Conservation (phyloP, 2,329 filamentous ascomycete genomes). For the Penicillium sumatraense region DNA sequence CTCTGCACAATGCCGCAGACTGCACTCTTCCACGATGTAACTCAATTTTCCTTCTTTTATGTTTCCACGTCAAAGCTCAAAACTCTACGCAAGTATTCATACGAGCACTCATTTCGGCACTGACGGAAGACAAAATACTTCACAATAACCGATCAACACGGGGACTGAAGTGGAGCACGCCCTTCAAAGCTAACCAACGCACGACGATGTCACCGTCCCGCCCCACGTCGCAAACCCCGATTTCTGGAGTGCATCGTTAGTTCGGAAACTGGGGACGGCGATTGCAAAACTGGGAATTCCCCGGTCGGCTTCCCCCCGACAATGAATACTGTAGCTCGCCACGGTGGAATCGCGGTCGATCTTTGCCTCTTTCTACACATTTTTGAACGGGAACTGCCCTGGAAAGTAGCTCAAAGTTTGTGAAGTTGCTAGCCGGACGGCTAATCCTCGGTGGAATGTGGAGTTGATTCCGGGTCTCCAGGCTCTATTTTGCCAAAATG, state of each 20-base stretch:
- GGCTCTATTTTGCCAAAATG: background rate
- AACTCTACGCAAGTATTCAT: background rate
- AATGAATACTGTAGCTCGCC: background rate
- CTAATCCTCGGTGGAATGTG: slow-evolving; percentile 1
- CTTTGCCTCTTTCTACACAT: background rate
- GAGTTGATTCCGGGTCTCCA: background rate
- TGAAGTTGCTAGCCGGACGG: background rate
- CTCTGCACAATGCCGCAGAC: background rate
- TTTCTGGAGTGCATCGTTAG: slow-evolving; percentile 1
- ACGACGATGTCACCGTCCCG: background rate
- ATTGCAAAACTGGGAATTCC: background rate
- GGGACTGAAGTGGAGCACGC: background rate
- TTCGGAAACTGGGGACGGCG: background rate
- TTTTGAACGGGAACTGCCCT: background rate
- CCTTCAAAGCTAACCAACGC: background rate
- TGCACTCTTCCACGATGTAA: background rate
- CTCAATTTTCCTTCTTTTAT: too few relatives aligned
- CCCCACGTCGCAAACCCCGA: background rate
- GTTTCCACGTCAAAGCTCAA: background rate
- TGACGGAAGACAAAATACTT: background rate
- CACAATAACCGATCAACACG: background rate
- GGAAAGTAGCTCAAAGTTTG: too few relatives aligned
- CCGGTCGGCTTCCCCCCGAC: background rate
- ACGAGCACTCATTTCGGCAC: background rate
- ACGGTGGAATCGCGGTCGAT: background rate